These are phyloP conservation scores for Durusdinium trenchii DNA, from an alignment of 73 alveolate species.

Conservation along the genomic window DNA sequence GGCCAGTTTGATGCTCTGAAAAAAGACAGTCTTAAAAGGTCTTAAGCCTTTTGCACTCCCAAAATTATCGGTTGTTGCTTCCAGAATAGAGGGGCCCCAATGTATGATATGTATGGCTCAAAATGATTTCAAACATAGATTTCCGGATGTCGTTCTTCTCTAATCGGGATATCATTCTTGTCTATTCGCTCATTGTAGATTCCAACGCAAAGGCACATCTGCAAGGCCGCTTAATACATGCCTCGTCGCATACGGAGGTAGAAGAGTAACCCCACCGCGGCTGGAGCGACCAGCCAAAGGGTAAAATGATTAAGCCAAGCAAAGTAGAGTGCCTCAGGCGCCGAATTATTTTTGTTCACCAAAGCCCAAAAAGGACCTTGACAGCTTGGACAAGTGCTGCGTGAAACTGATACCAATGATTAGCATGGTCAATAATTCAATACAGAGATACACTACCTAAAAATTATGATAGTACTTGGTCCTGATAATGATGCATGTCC, in stretches of 20 bases:
- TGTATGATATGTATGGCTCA: too few relatives aligned
- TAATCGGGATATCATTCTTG: neutral
- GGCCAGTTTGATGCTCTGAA: too few relatives aligned
- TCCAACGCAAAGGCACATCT: neutral
- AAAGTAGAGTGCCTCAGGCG: slow-evolving; percentile 64
- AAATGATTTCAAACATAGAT: too few relatives aligned
- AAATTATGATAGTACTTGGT: neutral
- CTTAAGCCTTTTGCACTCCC: too few relatives aligned
- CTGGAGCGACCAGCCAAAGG: slow-evolving; percentile 73
- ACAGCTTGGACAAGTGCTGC: too few relatives aligned
- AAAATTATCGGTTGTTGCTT: too few relatives aligned
- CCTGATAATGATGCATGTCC: neutral
- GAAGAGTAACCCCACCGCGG: slow-evolving; percentile 43
- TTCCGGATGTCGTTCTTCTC: too few relatives aligned
- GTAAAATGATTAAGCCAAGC: slow-evolving; percentile 91
- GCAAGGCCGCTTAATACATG: neutral
- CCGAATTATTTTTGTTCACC: neutral
- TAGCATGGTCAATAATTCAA: neutral
- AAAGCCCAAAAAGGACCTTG: too few relatives aligned
- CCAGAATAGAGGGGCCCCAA: too few relatives aligned
- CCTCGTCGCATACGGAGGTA: neutral
- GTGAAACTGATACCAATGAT: neutral
- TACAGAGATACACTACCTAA: neutral
- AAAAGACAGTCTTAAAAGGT: too few relatives aligned
- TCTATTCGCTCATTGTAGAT: neutral